Conservation (phyloP, 768 basidiomycete genomes). For the Boletus pseudopeckii region DNA sequence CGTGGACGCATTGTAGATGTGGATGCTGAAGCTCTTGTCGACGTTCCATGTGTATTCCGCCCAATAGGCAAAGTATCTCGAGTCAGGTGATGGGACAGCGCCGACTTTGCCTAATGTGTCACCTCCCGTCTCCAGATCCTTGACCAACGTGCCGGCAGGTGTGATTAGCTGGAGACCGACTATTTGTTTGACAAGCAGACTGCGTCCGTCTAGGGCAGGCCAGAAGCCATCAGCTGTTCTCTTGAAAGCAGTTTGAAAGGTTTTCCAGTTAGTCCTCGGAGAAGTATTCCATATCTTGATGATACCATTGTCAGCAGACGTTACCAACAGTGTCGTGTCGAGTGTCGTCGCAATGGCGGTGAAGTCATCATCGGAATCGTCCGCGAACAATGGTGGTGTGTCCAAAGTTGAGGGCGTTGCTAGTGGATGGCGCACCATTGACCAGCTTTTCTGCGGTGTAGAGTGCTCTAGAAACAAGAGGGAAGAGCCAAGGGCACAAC, state of each 20-base stretch:
- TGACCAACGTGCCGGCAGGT: not conserved
- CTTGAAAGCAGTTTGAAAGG: not conserved
- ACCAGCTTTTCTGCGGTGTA: not conserved
- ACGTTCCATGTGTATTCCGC: constrained; percentile 17
- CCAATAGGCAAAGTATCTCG: constrained; percentile 19
- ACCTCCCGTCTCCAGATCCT: constrained; percentile 11
- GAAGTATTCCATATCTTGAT: constrained; percentile 15
- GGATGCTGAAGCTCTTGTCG: constrained; percentile 13
- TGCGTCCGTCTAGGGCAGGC: constrained; percentile 11
- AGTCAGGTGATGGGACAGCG: constrained; percentile 13
- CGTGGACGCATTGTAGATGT: constrained; percentile 14
- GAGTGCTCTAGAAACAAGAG: constrained; percentile 1
- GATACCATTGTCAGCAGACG: constrained; percentile 1
- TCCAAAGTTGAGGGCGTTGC: constrained; percentile 1
- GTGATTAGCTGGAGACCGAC: constrained; percentile 5
- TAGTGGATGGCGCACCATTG: constrained; percentile 7
- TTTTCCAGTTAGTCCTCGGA: constrained; percentile 6
- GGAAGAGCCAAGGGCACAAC: not conserved
- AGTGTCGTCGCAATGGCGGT: constrained; percentile 9
- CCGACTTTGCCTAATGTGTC: not conserved
- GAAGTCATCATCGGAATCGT: not conserved
- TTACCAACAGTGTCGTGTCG: constrained; percentile 8
- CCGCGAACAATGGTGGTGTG: constrained; percentile 3
- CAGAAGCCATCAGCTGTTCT: not conserved
- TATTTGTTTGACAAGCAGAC: constrained; percentile 9